phyloP scores from a whole-genome alignment of 2,329 filamentous ascomycete genomes.

The Podosphaera leucotricha region DNA sequence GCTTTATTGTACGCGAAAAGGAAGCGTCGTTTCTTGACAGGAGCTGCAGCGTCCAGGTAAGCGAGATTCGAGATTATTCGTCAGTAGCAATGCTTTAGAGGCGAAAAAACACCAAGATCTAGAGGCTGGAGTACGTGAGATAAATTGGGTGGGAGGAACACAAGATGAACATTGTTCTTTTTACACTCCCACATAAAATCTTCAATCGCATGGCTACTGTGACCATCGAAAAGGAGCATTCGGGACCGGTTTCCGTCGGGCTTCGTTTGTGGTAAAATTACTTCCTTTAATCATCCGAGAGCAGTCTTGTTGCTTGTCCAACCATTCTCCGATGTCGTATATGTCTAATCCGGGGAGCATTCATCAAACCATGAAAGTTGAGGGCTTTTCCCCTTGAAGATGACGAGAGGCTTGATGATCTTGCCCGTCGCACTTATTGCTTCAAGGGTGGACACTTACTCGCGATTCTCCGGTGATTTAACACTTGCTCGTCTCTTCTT shows the following conservation, averaged over 20 bases:
- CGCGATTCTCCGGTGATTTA: too few relatives aligned
- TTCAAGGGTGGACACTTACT: constrained; percentile 12
- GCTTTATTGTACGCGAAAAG: too few relatives aligned
- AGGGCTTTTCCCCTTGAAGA: constrained; percentile 8
- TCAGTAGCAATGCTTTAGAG: too few relatives aligned
- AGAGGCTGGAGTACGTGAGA: too few relatives aligned
- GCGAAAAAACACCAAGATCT: too few relatives aligned
- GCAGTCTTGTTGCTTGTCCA: constrained; percentile 15
- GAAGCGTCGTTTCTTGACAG: too few relatives aligned
- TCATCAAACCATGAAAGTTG: constrained; percentile 1
- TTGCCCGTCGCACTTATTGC: constrained; percentile 9
- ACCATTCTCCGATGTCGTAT: constrained; percentile 11
- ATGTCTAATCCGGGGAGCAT: constrained; percentile 8
- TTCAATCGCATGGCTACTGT: not conserved
- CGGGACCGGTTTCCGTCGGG: not conserved
- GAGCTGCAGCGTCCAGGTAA: too few relatives aligned
- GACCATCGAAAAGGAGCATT: not conserved
- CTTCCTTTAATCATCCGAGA: constrained; percentile 6
- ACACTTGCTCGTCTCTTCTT: too few relatives aligned
- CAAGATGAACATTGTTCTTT: not conserved
- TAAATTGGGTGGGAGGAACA: too few relatives aligned
- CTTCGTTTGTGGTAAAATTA: constrained; percentile 12
- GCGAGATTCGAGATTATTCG: too few relatives aligned
- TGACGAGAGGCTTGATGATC: constrained; percentile 10
- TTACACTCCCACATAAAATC: not conserved